Evolutionary conservation across 768 basidiomycete species (phyloP), one percentile per base, ranked within the genome.

Genomic region (Amanita pallidorosea): DNA sequence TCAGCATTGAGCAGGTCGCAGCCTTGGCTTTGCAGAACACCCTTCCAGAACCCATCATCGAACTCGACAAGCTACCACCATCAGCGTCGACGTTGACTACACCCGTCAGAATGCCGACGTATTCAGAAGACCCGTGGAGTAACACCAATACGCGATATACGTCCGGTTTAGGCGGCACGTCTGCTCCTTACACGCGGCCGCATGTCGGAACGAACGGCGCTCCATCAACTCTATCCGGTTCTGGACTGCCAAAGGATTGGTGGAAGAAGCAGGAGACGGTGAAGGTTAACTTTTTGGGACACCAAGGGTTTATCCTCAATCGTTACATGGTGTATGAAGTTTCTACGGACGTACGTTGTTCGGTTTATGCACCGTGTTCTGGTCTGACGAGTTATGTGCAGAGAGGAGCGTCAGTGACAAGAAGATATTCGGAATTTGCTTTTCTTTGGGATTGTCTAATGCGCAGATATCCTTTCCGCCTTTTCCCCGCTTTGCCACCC

Each of bases 391-490:
- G 25, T 20, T 29, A 25, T 47, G 29, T 40, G 22, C 47, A 90
- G 76, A 74, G 81, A 45, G 80, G 78, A 4, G 69, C 75, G 11
- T 70, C 88, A 12, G 88, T 97, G 18, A 73, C 81, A 25, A 73
- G 95, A 48, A 78, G 96, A 52, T 99, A 97, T 64, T 91, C 88
- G 6, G 96, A 99, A 63, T 99, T 98, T 63, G 77, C 76, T 8
- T 93, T 86, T 65, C 70, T 98, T 23, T 87, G 89, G 80, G 93
- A 97, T 55, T 85, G 82, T 55, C 72, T 99, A 40, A 65, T 79
- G 47, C 80, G 83, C 56, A 79, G 93, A 49, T 97, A 97, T 69
- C 94, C 96, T 1, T 98, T 97, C 77, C 81, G 96, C 43, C 70
- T 98, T 22, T 76, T 97, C 56, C 83, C 89, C 15, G 69, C 79